Percentiles rank a stretch among this genome's conserved stretches.
Evolutionary conservation across 441 rosid species (phyloP).

Genomic region (Jatropha podagrica): DNA sequence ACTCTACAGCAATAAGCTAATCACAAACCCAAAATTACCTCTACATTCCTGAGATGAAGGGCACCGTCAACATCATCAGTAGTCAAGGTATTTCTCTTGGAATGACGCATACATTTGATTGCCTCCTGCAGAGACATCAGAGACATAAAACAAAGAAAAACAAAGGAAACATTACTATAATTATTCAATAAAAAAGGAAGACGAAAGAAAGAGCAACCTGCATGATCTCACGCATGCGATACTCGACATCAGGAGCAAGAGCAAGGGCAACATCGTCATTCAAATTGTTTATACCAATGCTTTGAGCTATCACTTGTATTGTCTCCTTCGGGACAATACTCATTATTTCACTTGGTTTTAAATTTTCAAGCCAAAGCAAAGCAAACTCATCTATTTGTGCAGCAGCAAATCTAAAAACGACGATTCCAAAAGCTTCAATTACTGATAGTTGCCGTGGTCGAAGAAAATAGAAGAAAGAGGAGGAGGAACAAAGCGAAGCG

Average conservation of each 20-base stretch:
- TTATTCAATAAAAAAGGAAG: too few species aligned
- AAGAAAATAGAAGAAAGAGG: not conserved
- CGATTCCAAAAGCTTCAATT: too few species aligned
- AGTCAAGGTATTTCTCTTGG: constrained; percentile 69
- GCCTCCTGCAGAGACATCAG: constrained; percentile 50
- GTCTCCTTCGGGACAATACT: constrained; percentile 90
- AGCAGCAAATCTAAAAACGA: not conserved
- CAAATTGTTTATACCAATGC: constrained; percentile 69
- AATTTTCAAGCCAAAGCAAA: not conserved
- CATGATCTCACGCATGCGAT: constrained; percentile 88
- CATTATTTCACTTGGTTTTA: constrained; percentile 38
- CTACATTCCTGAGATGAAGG: constrained; percentile 71
- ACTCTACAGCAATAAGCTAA: too few species aligned
- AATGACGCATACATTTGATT: constrained; percentile 92
- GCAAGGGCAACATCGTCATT: constrained; percentile 69
- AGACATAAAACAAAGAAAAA: too few species aligned
- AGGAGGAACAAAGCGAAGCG: not conserved
- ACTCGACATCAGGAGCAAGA: constrained; percentile 92
- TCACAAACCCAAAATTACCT: constrained; percentile 39
- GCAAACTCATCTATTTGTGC: not conserved
- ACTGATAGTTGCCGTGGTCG: not conserved
- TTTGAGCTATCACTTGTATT: constrained; percentile 83
- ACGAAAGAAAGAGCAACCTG: constrained; percentile 16
- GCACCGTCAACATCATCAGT: constrained; percentile 84
- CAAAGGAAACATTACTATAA: too few species aligned